phyloP scores from a whole-genome alignment of 768 basidiomycete genomes.

The Vishniacozyma victoriae region DNA sequence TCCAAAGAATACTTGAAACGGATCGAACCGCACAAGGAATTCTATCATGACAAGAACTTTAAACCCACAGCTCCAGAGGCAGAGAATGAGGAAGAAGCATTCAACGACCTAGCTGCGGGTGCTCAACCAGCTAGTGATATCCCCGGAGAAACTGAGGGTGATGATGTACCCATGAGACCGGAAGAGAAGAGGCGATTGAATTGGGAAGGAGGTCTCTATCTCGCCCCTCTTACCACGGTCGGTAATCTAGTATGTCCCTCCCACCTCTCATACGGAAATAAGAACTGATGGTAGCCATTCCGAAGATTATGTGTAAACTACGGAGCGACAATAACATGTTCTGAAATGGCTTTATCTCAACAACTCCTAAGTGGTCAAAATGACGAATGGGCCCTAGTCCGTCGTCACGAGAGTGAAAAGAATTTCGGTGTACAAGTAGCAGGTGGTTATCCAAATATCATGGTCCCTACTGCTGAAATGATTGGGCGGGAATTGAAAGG shows the following conservation, averaged over 20 bases:
- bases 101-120: conserved; percentile 6
- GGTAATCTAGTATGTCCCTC: conserved; percentile 70
- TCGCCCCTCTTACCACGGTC: conserved; percentile 84
- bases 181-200: conserved; percentile 78
- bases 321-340: conserved; percentile 91
- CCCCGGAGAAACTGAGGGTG: conserved; percentile 21
- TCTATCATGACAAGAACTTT: conserved; percentile 17
- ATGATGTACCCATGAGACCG: conserved; percentile 64
- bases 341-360: conserved; percentile 92
- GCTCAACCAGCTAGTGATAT: conserved; percentile 15
- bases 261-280: not conserved
- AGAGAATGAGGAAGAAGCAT: conserved; percentile 11
- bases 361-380: conserved; percentile 83
- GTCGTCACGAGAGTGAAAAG: conserved; percentile 77
- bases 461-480: conserved; percentile 73
- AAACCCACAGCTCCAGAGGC: conserved; percentile 1
- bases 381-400: conserved; percentile 89
- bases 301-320: conserved; percentile 76
- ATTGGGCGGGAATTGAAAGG: conserved; percentile 63
- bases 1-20: conserved; percentile 25
- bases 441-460: conserved; percentile 71
- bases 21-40: conserved; percentile 31
- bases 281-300: conserved; percentile 62
- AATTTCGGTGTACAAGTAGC: conserved; percentile 90
- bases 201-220: conserved; percentile 80